Conservation (phyloP, 345 rosid species). For the Acer negundo region DNA sequence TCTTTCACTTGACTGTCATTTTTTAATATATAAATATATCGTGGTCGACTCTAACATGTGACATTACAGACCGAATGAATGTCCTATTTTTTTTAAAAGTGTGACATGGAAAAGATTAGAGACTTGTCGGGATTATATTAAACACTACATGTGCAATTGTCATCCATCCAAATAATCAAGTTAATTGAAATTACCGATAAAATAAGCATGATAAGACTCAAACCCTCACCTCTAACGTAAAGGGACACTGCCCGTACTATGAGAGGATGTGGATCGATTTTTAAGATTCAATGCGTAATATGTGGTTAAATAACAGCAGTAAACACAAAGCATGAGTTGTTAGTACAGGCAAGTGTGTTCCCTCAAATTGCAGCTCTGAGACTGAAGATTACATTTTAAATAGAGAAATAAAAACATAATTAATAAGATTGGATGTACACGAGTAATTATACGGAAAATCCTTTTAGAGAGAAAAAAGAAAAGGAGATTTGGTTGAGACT, state of each 20-base stretch:
- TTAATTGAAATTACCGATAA: no score
- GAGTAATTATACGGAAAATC: slow-evolving; percentile 12
- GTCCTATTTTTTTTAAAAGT: no score
- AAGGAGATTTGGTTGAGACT: slow-evolving; percentile 16
- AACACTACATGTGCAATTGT: no score
- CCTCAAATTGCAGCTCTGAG: not conserved
- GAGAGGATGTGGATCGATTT: not conserved
- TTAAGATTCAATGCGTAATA: not conserved
- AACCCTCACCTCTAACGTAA: no score
- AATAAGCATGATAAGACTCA: no score
- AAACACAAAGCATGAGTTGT: not conserved
- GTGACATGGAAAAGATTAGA: no score
- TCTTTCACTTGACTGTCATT: not conserved
- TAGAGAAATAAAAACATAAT: not conserved
- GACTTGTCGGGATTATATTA: no score
- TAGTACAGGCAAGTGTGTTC: not conserved
- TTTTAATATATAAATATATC: no score
- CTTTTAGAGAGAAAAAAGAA: not conserved
- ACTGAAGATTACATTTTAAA: not conserved
- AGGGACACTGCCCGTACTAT: no score
- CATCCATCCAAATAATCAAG: no score
- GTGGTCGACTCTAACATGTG: no score
- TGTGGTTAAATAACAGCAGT: not conserved
- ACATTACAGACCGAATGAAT: no score
- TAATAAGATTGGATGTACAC: not conserved